Base-by-base conservation (phyloP, 2,329 filamentous ascomycete species). In the Ceratocystis lukuohia region DNA sequence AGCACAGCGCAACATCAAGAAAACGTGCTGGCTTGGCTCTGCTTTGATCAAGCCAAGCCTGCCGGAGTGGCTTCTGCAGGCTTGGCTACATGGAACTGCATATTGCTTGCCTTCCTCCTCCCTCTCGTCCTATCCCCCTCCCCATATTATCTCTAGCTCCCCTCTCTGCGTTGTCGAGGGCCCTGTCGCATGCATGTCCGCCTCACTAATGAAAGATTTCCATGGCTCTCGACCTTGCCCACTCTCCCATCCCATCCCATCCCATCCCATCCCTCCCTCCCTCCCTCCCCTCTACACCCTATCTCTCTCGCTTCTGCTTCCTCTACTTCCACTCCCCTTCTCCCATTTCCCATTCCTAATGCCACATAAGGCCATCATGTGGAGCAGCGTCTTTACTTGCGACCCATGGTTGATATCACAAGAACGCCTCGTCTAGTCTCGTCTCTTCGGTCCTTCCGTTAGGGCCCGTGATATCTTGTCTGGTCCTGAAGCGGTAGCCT, bases 11-110 rank as follows among this genome's bases (percentile, higher is more conserved):
- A 57, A 4, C 3, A 57, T 33, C 10, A 12, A 37, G 22, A 6
- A 6, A 59, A 59, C 56, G 15, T 59, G 56, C 28, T 33, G 56
- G 25, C 37, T 41, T 41, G 33, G 33, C 33, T 37, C 17, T 59
- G 53, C 53, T 59, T 59, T 30, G 53, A 17, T 59, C 28, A 59
- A 12, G 53, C 53, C 53, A 59, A 59, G 53, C 53, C 53, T n/a
- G 53, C 15, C 25, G 28, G n/a, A 30, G 53, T 33, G 28, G 28
- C 53, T 59, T 59, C 53, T 33, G 53, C 28, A 59, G 53, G 53
- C 53, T 59, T 59, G 56, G 56, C 56, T 59, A 59, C 56, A 59
- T 59, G 56, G 7, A 59, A 59, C 30, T 59, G 56, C 56, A 33
- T 30, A 33, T 59, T 59, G 17, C 17, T 17, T 15, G 30, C 56